Base-by-base conservation (phyloP, 2,329 filamentous ascomycete genomes). In the Fusarium floridanum region DNA sequence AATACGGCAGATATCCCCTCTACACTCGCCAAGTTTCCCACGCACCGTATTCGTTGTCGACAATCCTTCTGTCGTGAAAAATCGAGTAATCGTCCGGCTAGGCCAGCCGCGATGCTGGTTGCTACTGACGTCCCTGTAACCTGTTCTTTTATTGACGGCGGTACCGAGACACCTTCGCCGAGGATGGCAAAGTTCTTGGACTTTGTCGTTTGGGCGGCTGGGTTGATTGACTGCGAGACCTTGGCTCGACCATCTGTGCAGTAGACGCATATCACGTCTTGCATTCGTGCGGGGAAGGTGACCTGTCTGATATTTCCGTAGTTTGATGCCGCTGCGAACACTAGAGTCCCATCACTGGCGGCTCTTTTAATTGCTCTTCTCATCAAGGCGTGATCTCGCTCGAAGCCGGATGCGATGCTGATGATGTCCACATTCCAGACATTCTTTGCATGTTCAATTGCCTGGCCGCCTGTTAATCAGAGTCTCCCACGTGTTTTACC, bases 111-210 rank as follows among this genome's bases (percentile, higher is more conserved):
- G 16, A 69, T 69, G 7, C n/a, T 34, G 0, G 69, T 69, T 6
- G 69, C 62, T 0, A 69, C 50, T 2, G 69, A 69, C 0, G 69
- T 72, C 1, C 66, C 69, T 0, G 69, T 69, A 4, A 66, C 16
- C 14, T n/a, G 48, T 10, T 61, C 24, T 10, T 7, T 12, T 22
- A 36, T 61, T 5, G 59, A 55, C 2, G 67, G 62, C 2, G 61
- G 61, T 1, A 71, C 24, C 2, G 32, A 45, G 4, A 72, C 66
- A 1, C 36, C 43, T 36, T 72, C 69, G 8, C 69, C 66, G 1
- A 72, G 36, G 53, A 72, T 72, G 16, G 69, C 69, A 64, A 72
- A 69, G 37, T 69, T 72, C 7, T 36, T 57, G 17, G 61, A 43
- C 14, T 59, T 65, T 1, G 29, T 63, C 5, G 64, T 64, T 16